Conservation (phyloP, 768 basidiomycete genomes). For the Mycena crocata region DNA sequence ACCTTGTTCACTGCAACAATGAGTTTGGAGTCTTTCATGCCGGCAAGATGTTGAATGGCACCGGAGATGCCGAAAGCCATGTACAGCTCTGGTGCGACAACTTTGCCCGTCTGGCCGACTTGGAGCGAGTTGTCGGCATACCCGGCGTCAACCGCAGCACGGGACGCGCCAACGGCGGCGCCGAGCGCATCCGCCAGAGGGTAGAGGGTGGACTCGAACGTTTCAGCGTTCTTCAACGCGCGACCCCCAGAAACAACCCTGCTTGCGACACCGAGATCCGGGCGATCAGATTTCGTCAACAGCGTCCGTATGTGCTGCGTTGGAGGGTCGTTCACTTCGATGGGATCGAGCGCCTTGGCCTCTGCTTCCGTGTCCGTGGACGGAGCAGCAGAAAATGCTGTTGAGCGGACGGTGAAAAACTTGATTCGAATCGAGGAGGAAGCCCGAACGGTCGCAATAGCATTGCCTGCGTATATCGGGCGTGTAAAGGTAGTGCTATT, state of each 20-base stretch:
- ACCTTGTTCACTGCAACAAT: conserved; percentile 99
- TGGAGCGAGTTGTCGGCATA: conserved; percentile 98
- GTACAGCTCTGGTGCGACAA: conserved; percentile 97
- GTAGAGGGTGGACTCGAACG: conserved; percentile 87
- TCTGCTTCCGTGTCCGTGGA: conserved; percentile 67
- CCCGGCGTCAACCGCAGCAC: conserved; percentile 97
- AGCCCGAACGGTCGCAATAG: conserved; percentile 91
- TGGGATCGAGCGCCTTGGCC: conserved; percentile 70
- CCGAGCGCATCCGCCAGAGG: conserved; percentile 94
- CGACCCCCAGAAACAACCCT: conserved; percentile 95
- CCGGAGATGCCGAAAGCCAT: conserved; percentile 97
- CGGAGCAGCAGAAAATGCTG: conserved; percentile 83
- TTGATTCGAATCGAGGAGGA: conserved; percentile 84
- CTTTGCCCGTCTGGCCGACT: conserved; percentile 99
- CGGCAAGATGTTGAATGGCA: conserved; percentile 98
- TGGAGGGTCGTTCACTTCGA: conserved; percentile 66
- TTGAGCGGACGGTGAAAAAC: conserved; percentile 94
- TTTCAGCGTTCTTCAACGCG: conserved; percentile 93
- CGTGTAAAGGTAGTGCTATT: conserved; percentile 89
- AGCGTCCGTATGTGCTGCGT: conserved; percentile 79
- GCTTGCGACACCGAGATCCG: conserved; percentile 88
- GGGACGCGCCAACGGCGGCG: conserved; percentile 97
- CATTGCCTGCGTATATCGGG: conserved; percentile 98
- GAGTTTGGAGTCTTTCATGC: conserved; percentile 99
- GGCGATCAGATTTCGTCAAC: conserved; percentile 90